Base-by-base conservation (phyloP, 345 rosid genomes). In the Cochlearia excelsa region DNA sequence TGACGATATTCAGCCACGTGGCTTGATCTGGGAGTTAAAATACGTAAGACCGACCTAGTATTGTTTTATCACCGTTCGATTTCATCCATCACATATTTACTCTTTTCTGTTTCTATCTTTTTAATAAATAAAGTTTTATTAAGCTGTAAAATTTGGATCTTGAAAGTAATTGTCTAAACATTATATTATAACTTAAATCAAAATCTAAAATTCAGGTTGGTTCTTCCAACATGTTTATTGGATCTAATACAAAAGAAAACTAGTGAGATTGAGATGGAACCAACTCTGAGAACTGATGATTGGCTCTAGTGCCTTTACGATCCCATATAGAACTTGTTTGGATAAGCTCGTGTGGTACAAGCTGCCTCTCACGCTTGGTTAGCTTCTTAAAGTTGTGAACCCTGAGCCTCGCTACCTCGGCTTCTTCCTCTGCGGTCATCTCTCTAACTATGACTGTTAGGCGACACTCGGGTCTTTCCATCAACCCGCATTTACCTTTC, bases 261-360 rank as follows among this genome's bases (percentile, higher is more conserved):
- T 61, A 61, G 33, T 34, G 38, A 26, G 23, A 16, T 16, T 42
- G 38, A 69, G 69, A 63, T 16, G 60, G 54, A 31, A 70, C 69
- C 59, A 63, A 43, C 58, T 54, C 64, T 28, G 74, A 42, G 34
- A 68, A 62, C 2, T 34, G 58, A 49, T 51, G 10, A 30, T 2
- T 55, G 9, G 26, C 54, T 70, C 57, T 70, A 11, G 60, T 84
- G 73, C 75, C 80, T 68, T 75, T 89, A 37, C 92, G 85, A 72
- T 84, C 78, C 95, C 97, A 93, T 50, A 85, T 58, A 26, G 99
- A 83, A 46, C 86, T 87, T 6, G 89, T 78, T 80, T 89, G 92
- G 0, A 93, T 89, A 66, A 93, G 84, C 65, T 78, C 65, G 61
- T 83, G 92, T 0, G 99, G 99, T 3, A 77, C 84, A 11, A 89